Base-by-base conservation (phyloP, 2,329 filamentous ascomycete genomes). In the Xylaria sp. region DNA sequence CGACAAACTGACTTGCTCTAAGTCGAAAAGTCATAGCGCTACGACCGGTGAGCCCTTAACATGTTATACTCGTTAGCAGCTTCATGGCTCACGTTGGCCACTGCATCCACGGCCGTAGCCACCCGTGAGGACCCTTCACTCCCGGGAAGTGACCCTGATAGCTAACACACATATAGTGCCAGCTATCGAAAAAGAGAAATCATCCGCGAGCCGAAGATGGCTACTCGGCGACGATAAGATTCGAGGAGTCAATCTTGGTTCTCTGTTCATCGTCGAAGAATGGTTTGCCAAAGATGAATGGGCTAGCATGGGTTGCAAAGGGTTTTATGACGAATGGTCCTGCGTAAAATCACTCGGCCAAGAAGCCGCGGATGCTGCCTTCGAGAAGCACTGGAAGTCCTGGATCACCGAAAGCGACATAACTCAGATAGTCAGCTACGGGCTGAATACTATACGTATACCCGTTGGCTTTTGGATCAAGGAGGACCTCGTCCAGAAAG, bases 391-490 rank as follows among this genome's bases (percentile, higher is more conserved):
- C 70, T 86, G 84, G 84, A 76, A 75, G 32, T 79, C 78, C 0
- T 86, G 83, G 82, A 82, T 84, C 63, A 84, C 80, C 23, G 18
- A 6, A 70, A 79, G 25, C 36, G 84, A 86, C 71, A 80, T 86
- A 66, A 70, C 74, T 10, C 71, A 80, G 69, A 86, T 86, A 74
- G 75, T 75, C n/a, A 77, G 73, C 43, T 81, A 79, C 32, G 83
- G 83, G 0, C 72, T 86, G 9, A 85, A 86, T 70, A 83, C 83
- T 0, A 77, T 86, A 28, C 79, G 84, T 2, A 81, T 86, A 12
- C 84, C 84, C 0, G 80, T 85, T 4, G 84, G 84, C 5, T 86
- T 83, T 72, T 86, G 84, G 84, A 80, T 86, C 60, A 76, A 80
- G 18, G 83, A 85, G 70, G 80, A 81, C 46, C 75, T 83, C 9